These are phyloP conservation scores for Lophiotrema nucula DNA, from an alignment of 495 filamentous ascomycete species.

Conservation along the genomic window DNA sequence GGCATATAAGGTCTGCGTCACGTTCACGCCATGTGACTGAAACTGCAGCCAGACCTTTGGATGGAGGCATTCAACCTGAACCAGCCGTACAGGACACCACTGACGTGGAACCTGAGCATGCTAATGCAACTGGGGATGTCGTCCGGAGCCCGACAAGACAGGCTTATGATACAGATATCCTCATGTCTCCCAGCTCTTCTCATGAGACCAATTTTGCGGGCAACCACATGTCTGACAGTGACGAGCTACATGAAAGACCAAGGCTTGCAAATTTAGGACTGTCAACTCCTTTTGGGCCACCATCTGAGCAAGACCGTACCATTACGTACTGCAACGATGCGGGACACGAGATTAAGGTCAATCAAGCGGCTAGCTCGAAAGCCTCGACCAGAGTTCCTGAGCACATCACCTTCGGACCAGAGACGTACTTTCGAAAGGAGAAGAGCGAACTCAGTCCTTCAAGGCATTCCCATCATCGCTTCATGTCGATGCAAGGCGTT, in stretches of 20 bases:
- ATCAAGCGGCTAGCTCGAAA: not conserved
- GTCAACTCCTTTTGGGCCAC: not conserved
- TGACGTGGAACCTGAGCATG: not conserved
- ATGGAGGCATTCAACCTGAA: not conserved
- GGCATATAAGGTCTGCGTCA: not conserved
- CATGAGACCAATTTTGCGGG: not conserved
- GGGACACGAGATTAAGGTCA: slow-evolving; percentile 15
- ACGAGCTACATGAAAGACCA: no score
- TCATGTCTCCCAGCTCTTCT: not conserved
- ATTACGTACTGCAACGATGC: slow-evolving; percentile 7
- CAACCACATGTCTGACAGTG: not conserved
- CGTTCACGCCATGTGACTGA: not conserved
- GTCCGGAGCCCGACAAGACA: no score
- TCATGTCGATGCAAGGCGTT: slow-evolving; percentile 55
- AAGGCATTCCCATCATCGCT: slow-evolving; percentile 32
- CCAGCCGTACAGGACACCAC: not conserved
- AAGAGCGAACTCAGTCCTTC: slow-evolving; percentile 2
- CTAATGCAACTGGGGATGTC: not conserved
- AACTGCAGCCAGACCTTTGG: not conserved
- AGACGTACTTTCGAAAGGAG: slow-evolving; percentile 16
- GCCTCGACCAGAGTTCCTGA: slow-evolving; percentile 6
- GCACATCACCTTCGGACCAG: slow-evolving; percentile 27
- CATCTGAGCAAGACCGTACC: not conserved
- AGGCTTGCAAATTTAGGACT: not conserved
- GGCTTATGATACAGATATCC: not conserved